Evolutionary conservation across 2,329 filamentous ascomycete genomes (phyloP).

Genomic region (Calycina herbarum): DNA sequence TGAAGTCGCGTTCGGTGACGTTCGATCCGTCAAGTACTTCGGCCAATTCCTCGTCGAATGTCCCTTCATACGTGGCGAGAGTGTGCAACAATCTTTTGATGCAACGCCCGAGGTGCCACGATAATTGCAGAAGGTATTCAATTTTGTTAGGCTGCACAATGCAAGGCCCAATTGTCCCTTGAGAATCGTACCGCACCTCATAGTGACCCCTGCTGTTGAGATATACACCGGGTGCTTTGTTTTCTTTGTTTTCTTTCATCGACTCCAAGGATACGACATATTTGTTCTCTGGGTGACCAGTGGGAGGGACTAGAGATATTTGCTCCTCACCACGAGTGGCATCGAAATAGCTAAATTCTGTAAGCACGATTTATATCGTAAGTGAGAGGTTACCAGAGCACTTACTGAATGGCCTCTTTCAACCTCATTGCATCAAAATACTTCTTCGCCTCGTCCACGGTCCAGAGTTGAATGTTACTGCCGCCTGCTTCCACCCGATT

Average conservation of each 20-base stretch:
- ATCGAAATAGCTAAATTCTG: conserved; percentile 7
- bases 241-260: not conserved
- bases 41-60: not conserved
- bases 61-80: not conserved
- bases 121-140: conserved; percentile 22
- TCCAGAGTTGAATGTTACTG: conserved; percentile 9
- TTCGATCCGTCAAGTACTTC: not conserved
- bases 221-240: conserved; percentile 11
- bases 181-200: conserved; percentile 26
- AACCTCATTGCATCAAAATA: conserved; percentile 16
- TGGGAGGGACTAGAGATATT: conserved; percentile 27
- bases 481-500: not conserved
- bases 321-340: not conserved
- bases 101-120: conserved; percentile 28
- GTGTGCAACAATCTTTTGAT: not conserved
- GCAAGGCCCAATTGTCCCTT: conserved; percentile 20
- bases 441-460: conserved; percentile 8
- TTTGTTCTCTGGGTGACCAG: conserved; percentile 34
- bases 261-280: conserved; percentile 21
- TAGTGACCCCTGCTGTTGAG: not conserved
- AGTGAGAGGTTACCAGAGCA: not conserved
- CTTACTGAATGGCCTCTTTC: conserved; percentile 13
- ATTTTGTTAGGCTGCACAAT: conserved; percentile 34
- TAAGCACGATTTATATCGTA: conserved; percentile 7
- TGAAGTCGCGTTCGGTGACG: not conserved